Conservation (phyloP, 2,329 filamentous ascomycete genomes). For the Arthrinium phaeospermum region DNA sequence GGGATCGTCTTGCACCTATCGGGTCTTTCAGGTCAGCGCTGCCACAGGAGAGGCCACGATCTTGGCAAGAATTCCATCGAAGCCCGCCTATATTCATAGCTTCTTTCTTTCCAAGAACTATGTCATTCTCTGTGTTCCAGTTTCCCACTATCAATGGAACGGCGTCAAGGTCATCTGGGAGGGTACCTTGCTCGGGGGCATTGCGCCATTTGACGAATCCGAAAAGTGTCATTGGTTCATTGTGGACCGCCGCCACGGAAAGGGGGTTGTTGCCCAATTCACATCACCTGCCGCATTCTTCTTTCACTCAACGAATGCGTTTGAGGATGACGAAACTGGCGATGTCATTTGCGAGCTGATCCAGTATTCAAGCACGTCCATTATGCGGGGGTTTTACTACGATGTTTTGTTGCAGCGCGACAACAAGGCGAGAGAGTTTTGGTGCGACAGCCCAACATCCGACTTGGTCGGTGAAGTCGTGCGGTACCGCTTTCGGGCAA, state of each 20-base stretch:
- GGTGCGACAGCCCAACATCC: not conserved
- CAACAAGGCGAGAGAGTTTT: conserved; percentile 8
- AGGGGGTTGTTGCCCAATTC: not conserved
- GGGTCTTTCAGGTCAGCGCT: conserved; percentile 57
- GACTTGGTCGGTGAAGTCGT: not conserved
- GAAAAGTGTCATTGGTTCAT: not conserved
- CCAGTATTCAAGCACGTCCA: not conserved
- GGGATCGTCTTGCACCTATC: conserved; percentile 51
- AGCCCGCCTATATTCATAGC: conserved; percentile 53
- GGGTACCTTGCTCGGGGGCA: not conserved
- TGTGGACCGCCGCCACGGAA: conserved; percentile 1
- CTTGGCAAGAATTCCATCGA: conserved; percentile 54
- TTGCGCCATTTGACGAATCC: not conserved
- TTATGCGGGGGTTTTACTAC: conserved; percentile 7
- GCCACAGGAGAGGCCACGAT: conserved; percentile 58
- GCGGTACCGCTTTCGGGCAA: not conserved
- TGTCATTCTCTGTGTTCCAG: conserved; percentile 18
- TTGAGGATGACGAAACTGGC: conserved; percentile 10
- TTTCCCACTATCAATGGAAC: not conserved
- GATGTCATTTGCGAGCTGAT: conserved; percentile 12
- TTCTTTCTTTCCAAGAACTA: conserved; percentile 13
- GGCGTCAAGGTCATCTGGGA: conserved; percentile 8
- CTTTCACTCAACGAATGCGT: conserved; percentile 17
- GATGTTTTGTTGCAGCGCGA: conserved; percentile 9
- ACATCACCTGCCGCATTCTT: conserved; percentile 16